A percentile compares a stretch with the other conserved stretches of the same genome.
phyloP scores from a whole-genome alignment of 2,329 filamentous ascomycete genomes.

The Fusarium secorum region DNA sequence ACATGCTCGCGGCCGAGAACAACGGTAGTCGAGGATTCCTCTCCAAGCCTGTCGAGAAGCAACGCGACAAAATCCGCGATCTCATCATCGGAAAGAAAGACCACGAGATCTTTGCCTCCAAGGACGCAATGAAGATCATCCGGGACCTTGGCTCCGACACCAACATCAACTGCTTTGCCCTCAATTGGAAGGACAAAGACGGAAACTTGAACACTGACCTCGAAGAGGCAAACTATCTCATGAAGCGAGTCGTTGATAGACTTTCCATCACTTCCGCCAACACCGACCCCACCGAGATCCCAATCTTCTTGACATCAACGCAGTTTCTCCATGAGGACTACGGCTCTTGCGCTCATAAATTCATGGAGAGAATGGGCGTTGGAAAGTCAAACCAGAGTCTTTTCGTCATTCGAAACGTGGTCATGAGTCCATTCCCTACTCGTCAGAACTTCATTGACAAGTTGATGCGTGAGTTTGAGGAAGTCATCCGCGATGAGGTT shows the following conservation, averaged over 20 bases:
- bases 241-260: constrained; percentile 52
- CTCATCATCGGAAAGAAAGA: constrained; percentile 51
- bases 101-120: constrained; percentile 45
- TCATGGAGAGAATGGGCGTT: constrained; percentile 52
- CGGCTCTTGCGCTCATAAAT: constrained; percentile 51
- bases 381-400: constrained; percentile 46
- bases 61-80: constrained; percentile 50
- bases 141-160: constrained; percentile 54
- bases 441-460: constrained; percentile 50
- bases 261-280: constrained; percentile 52
- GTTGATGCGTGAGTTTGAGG: constrained; percentile 46
- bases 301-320: constrained; percentile 56
- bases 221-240: constrained; percentile 59
- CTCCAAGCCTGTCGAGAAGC: constrained; percentile 42
- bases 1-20: constrained; percentile 50
- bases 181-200: constrained; percentile 53
- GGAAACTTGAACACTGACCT: constrained; percentile 53
- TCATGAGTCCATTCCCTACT: constrained; percentile 56
- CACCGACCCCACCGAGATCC: constrained; percentile 51
- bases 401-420: constrained; percentile 56
- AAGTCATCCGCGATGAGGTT: constrained; percentile 43
- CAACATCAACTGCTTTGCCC: constrained; percentile 56
- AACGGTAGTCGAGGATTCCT: constrained; percentile 19
- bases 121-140: constrained; percentile 50
- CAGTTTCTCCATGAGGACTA: constrained; percentile 52